Conservation (phyloP, 192 early-diverging fungal genomes). For the Entomortierella parvispora region DNA sequence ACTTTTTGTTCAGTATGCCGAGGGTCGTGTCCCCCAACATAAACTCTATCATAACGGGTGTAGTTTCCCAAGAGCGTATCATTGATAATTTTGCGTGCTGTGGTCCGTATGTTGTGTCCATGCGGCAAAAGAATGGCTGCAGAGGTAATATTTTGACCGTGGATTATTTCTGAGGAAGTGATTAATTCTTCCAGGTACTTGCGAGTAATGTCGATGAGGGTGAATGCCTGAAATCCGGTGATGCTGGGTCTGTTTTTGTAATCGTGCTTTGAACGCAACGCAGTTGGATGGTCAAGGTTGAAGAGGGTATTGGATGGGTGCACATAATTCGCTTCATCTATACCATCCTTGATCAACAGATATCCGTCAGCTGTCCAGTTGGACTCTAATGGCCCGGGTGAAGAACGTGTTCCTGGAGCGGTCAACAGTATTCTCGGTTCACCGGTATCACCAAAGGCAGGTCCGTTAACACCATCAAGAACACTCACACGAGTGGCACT, state of each 20-base stretch:
- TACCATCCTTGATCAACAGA: conserved; percentile 16
- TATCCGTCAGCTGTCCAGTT: conserved; percentile 22
- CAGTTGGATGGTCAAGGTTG: conserved; percentile 10
- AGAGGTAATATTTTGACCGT: conserved; percentile 1
- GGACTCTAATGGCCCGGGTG: conserved; percentile 10
- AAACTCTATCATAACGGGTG: conserved; percentile 1
- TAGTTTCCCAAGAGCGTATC: conserved; percentile 1
- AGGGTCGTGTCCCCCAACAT: conserved; percentile 2
- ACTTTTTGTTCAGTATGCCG: not conserved
- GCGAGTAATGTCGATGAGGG: conserved; percentile 12
- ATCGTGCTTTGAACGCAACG: conserved; percentile 2
- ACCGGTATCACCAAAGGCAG: conserved; percentile 2
- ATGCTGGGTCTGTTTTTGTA: conserved; percentile 11
- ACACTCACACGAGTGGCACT: conserved; percentile 15
- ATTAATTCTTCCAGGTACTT: conserved; percentile 9
- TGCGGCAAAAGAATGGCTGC: not conserved
- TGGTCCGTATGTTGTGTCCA: conserved; percentile 13
- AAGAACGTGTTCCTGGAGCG: conserved; percentile 18
- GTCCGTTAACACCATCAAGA: conserved; percentile 3
- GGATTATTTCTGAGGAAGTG: conserved; percentile 8
- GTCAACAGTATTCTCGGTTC: conserved; percentile 9
- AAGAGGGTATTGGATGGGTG: conserved; percentile 17
- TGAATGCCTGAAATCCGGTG: conserved; percentile 10
- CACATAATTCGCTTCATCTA: conserved; percentile 10
- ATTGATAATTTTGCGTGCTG: conserved; percentile 6